Evolutionary conservation across 371 early-diverging fungal species (phyloP), one percentile per base, ranked within the genome.

Genomic region (Mortierella sp.): DNA sequence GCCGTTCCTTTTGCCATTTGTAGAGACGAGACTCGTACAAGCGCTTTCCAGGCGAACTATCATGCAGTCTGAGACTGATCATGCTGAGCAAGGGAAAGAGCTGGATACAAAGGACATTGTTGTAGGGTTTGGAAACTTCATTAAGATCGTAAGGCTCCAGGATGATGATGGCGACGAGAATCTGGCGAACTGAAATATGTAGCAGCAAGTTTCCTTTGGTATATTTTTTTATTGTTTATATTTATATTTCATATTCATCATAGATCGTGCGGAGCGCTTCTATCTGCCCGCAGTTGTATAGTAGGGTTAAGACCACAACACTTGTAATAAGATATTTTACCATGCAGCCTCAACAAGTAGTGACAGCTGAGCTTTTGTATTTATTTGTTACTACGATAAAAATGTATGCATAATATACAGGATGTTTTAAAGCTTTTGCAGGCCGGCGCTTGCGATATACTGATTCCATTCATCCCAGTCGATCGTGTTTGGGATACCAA

Each of bases 381-480:
- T 51, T 51, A 51, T 51, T 51, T 43, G 43, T 11, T 43, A 16
- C 16, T 16, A 16, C 1, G 16, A 43, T 2, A 43, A 43, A 43
- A 43, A 43, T 43, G 59, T 5, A 32, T 30, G 59, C 22, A 18
- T 45, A 39, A 37, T 37, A 32, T 22, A 60, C 35, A 60, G 18
- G 39, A 12, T 26, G 61, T 39, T 37, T 55, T 72, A 80, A 45
- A 72, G 64, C 62, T 81, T 81, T 18, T 81, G 77, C 9, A 81
- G 64, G 5, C 83, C 83, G 12, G 83, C 76, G 43, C 45, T 66
- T 24, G 76, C 76, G 30, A 81, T 81, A 54, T 81, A 81, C 37
- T 68, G 75, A 39, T 76, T 76, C 83, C 83, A 81, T 24, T 81
- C 83, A 11, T 81, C 83, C 83, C 83, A 81, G 47, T 81, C 83